These are phyloP conservation scores for Nothopassalora personata DNA, from an alignment of 2,329 filamentous ascomycete species.

Conservation along the genomic window DNA sequence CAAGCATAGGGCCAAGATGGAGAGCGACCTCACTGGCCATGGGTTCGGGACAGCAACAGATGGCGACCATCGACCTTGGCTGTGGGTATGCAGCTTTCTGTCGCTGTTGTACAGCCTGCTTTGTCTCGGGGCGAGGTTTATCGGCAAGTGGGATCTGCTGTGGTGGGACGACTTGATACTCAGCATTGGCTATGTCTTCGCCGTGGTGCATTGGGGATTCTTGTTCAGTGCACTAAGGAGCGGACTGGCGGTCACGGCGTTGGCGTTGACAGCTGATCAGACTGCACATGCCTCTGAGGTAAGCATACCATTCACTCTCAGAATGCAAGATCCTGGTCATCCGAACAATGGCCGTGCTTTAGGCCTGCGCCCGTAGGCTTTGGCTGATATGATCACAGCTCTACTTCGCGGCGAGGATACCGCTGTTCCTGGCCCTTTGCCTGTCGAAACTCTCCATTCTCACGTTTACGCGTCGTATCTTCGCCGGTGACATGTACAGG, in stretches of 20 bases:
- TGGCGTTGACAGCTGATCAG: slow-evolving; percentile 3
- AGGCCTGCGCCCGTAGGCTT: not conserved
- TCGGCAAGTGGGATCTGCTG: slow-evolving; percentile 19
- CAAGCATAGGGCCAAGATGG: slow-evolving; percentile 7
- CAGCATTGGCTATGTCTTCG: slow-evolving; percentile 11
- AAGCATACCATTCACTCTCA: not conserved
- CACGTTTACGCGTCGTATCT: slow-evolving; percentile 22
- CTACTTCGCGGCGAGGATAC: slow-evolving; percentile 19
- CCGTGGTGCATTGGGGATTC: slow-evolving; percentile 16
- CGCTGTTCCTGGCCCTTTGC: slow-evolving; percentile 17
- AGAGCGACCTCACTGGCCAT: slow-evolving; percentile 1
- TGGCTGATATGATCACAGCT: slow-evolving; percentile 8
- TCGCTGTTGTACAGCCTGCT: slow-evolving; percentile 20
- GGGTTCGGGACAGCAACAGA: slow-evolving; percentile 16
- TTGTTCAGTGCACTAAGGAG: slow-evolving; percentile 10
- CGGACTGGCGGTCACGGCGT: slow-evolving; percentile 12
- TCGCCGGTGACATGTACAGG: slow-evolving; percentile 20
- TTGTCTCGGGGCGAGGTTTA: slow-evolving; percentile 16
- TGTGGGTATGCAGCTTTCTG: slow-evolving; percentile 19
- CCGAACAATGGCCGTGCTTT: not conserved
- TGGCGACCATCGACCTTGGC: slow-evolving; percentile 18
- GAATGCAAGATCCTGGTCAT: not conserved
- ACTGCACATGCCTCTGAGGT: not conserved
- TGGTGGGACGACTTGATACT: slow-evolving; percentile 22
- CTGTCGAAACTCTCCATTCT: slow-evolving; percentile 21